Percentiles rank a stretch among this genome's conserved stretches.
Conservation (phyloP, 768 basidiomycete species). For the Brasilioporus rufonigricans region DNA sequence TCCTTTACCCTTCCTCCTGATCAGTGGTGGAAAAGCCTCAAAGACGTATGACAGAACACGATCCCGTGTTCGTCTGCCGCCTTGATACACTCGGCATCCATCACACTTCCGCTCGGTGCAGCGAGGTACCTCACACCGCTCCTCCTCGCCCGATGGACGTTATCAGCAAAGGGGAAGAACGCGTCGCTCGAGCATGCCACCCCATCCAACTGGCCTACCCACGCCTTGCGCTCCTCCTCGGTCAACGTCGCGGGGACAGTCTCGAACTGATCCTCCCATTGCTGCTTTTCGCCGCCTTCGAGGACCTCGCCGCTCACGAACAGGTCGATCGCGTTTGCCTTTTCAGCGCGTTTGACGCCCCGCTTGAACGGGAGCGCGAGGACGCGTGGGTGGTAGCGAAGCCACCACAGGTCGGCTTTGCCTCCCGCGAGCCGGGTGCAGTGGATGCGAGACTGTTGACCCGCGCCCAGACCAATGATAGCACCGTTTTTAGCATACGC, state of each 20-base stretch:
- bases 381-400: constrained; percentile 94
- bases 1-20: background rate
- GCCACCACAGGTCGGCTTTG: constrained; percentile 99
- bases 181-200: constrained; percentile 96
- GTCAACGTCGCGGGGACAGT: constrained; percentile 61
- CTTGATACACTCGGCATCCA: constrained; percentile 96
- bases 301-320: constrained; percentile 89
- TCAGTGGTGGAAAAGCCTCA: constrained; percentile 90
- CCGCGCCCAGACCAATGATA: constrained; percentile 94
- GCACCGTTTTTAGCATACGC: constrained; percentile 92
- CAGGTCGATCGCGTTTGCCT: constrained; percentile 96
- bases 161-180: constrained; percentile 99
- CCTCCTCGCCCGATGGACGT: constrained; percentile 89
- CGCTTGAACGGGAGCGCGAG: constrained; percentile 94
- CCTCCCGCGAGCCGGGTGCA: constrained; percentile 96
- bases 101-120: constrained; percentile 90
- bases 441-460: constrained; percentile 98
- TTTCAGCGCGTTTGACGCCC: constrained; percentile 96
- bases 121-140: constrained; percentile 93
- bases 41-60: constrained; percentile 85
- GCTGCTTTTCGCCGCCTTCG: constrained; percentile 83
- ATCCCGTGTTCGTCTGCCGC: constrained; percentile 92
- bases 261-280: constrained; percentile 92
- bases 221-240: constrained; percentile 68
- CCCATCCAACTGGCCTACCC: constrained; percentile 70